Evolutionary conservation across 1,139 yeast species (phyloP).

Genomic region (Sugiyamaella paludigena): DNA sequence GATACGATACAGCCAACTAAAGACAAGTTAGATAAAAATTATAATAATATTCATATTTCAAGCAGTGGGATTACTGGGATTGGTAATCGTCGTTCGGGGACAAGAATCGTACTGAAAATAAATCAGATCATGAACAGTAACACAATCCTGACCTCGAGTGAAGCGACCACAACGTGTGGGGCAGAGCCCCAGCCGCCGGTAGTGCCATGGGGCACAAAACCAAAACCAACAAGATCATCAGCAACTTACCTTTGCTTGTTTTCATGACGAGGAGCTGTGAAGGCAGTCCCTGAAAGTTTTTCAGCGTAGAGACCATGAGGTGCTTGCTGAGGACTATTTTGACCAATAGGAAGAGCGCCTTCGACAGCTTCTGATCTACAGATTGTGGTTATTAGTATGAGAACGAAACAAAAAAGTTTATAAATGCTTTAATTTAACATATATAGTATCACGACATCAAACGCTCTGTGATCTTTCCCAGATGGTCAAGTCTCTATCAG

Average conservation of each 20-base stretch:
- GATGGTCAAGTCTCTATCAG: no score
- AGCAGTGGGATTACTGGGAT: no score
- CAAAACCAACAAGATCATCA: neutral
- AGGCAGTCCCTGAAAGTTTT: slow-evolving; percentile 34
- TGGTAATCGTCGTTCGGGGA: no score
- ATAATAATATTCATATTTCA: no score
- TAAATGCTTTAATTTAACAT: no score
- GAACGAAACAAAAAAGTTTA: neutral
- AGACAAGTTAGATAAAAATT: no score
- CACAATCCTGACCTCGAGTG: no score
- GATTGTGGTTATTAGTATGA: neutral
- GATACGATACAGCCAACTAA: slow-evolving; percentile 31
- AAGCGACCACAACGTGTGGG: no score
- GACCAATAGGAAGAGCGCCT: slow-evolving; percentile 31
- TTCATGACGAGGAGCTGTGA: slow-evolving; percentile 32
- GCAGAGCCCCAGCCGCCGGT: no score
- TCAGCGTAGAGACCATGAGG: slow-evolving; percentile 33
- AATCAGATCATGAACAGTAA: no score
- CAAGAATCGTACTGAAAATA: no score
- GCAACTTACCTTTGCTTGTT: slow-evolving; percentile 23
- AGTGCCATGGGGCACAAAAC: neutral
- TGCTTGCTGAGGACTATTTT: slow-evolving; percentile 30
- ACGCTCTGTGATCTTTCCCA: neutral
- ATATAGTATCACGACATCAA: neutral
- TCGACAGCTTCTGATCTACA: slow-evolving; percentile 27